phyloP scores from a whole-genome alignment of 805 yeast genomes.

The Saitoella complicata region DNA sequence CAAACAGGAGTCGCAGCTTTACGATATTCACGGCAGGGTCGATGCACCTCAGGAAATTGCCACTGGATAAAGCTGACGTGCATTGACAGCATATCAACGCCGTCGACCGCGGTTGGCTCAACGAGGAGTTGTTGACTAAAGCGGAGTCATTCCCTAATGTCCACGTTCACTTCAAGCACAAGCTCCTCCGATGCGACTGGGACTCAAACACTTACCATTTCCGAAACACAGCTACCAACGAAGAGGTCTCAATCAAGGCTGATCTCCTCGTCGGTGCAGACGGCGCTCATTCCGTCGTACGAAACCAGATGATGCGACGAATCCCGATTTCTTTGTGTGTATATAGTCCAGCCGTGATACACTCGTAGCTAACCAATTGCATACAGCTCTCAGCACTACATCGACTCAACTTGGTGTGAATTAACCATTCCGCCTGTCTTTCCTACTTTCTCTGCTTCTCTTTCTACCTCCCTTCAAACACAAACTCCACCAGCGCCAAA shows the following conservation, averaged over 20 bases:
- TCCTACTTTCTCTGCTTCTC: background rate
- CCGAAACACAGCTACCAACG: slow-evolving; percentile 4
- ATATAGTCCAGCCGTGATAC: background rate
- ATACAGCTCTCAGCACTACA: slow-evolving; percentile 59
- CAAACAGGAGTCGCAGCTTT: slow-evolving; percentile 46
- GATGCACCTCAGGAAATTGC: too few relatives aligned
- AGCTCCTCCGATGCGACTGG: slow-evolving; percentile 31
- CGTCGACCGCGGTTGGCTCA: slow-evolving; percentile 59
- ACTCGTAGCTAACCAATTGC: slow-evolving; percentile 19
- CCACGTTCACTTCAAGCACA: slow-evolving; percentile 36
- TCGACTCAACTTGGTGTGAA: slow-evolving; percentile 73
- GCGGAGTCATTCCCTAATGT: slow-evolving; percentile 34
- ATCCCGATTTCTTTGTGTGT: slow-evolving; percentile 15
- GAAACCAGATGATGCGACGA: slow-evolving; percentile 49
- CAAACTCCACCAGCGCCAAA: slow-evolving; percentile 14
- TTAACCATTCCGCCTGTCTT: slow-evolving; percentile 46
- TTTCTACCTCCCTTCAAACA: background rate
- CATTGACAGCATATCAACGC: slow-evolving; percentile 71
- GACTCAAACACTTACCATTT: slow-evolving; percentile 13
- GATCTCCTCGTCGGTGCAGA: slow-evolving; percentile 71
- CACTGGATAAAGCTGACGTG: too few relatives aligned
- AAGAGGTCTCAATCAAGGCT: slow-evolving; percentile 17
- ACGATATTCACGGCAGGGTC: slow-evolving; percentile 77
- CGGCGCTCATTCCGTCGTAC: slow-evolving; percentile 63
- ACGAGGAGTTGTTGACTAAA: slow-evolving; percentile 49